Percentiles rank a stretch among this genome's conserved stretches.
phyloP scores from a whole-genome alignment of 305 asterid genomes.

The Solanum hybrid region DNA sequence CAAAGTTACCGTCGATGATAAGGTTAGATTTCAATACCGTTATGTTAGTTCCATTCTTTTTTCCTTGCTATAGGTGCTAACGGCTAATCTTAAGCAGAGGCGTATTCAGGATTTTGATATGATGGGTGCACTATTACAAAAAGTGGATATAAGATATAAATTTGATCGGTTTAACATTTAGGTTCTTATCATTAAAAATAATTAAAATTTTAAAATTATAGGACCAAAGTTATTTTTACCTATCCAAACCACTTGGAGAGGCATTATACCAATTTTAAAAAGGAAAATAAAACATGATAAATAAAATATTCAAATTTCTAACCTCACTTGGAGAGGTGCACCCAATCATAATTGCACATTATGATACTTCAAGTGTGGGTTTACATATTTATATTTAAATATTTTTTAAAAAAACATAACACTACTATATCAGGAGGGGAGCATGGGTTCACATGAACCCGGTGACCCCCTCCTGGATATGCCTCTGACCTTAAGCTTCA shows the following conservation, averaged over 20 bases:
- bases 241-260: not conserved
- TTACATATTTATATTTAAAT: too few relatives aligned
- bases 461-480: not conserved
- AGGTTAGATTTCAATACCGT: constrained; percentile 39
- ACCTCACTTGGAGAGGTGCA: not conserved
- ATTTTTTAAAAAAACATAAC: not conserved
- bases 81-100: too few relatives aligned
- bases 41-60: not conserved
- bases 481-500: not conserved
- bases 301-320: too few relatives aligned
- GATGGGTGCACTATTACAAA: not conserved
- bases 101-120: not conserved
- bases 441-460: not conserved
- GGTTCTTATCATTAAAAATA: too few relatives aligned
- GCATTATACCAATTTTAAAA: not conserved
- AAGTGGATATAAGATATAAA: not conserved
- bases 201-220: too few relatives aligned
- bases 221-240: not conserved
- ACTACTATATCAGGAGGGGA: not conserved
- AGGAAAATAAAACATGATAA: not conserved
- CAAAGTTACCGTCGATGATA: constrained; percentile 70
- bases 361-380: not conserved
- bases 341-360: not conserved
- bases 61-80: not conserved
- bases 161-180: not conserved